phyloP scores from a whole-genome alignment of 2,329 filamentous ascomycete genomes.

The Xylariales sp. region DNA sequence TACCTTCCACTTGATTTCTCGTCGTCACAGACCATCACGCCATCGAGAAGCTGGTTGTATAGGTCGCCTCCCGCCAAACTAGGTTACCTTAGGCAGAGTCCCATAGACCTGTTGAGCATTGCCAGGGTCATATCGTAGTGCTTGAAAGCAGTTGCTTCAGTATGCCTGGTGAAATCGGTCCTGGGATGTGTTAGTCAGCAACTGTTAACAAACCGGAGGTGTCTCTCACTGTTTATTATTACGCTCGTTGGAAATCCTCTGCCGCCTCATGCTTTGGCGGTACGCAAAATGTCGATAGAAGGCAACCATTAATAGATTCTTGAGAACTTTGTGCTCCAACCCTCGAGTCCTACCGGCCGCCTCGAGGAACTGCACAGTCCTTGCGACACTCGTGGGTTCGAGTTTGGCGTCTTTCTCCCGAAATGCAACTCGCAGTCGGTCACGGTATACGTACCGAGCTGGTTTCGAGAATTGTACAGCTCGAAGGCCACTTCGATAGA shows the following conservation, averaged over 20 bases:
- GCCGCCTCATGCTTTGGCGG: too few species aligned
- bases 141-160: constrained; percentile 37
- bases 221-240: constrained; percentile 2
- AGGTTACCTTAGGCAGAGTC: constrained; percentile 54
- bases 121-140: constrained; percentile 66
- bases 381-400: constrained; percentile 48
- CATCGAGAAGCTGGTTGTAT: too few species aligned
- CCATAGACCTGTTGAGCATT: constrained; percentile 72
- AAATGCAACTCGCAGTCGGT: constrained; percentile 57
- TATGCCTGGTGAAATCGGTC: constrained; percentile 14
- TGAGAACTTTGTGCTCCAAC: constrained; percentile 67
- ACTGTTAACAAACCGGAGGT: neutral
- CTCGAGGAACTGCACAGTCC: constrained; percentile 66
- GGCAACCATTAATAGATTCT: constrained; percentile 57
- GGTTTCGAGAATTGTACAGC: constrained; percentile 70
- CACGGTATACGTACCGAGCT: constrained; percentile 56
- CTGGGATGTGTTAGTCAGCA: constrained; percentile 8
- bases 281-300: constrained; percentile 35
- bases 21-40: too few species aligned
- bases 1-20: too few species aligned
- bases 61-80: too few species aligned
- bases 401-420: constrained; percentile 41
- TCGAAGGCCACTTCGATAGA: constrained; percentile 62
- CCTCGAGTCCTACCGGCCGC: constrained; percentile 60
- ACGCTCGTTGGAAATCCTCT: constrained; percentile 13